Conservation (phyloP, 129 eudicot genomes). For the Silybum marianum region DNA sequence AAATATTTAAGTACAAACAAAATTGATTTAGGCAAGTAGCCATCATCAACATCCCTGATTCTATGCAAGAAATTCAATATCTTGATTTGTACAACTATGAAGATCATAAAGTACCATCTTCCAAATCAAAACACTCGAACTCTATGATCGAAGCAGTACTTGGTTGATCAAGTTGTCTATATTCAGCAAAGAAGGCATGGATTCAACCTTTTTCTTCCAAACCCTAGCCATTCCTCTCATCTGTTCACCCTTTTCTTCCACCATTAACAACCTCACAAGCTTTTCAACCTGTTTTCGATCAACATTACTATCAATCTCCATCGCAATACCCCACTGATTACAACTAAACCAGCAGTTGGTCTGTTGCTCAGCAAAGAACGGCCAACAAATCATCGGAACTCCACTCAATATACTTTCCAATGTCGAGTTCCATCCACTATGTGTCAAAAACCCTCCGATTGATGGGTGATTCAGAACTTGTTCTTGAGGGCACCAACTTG, state of each 20-base stretch:
- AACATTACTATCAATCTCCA: conserved; percentile 22
- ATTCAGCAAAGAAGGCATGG: conserved; percentile 33
- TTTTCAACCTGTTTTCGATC: conserved; percentile 24
- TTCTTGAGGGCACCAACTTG: conserved; percentile 35
- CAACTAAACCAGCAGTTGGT: conserved; percentile 24
- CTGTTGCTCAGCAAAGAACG: conserved; percentile 28
- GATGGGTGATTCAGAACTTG: conserved; percentile 26
- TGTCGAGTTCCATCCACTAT: conserved; percentile 25
- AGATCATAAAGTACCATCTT: neutral
- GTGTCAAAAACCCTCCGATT: conserved; percentile 32
- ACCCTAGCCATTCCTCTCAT: conserved; percentile 18
- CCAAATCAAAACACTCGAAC: neutral
- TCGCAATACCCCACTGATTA: conserved; percentile 27
- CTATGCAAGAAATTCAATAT: neutral
- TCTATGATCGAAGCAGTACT: neutral
- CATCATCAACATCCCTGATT: neutral
- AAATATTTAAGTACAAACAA: too few species aligned
- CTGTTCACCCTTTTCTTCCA: conserved; percentile 21
- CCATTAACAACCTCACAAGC: conserved; percentile 25
- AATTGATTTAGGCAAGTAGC: too few species aligned
- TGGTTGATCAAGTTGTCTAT: conserved; percentile 34
- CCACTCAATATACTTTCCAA: conserved; percentile 15
- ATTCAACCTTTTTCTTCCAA: conserved; percentile 16
- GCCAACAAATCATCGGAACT: conserved; percentile 33
- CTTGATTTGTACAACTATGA: neutral